Evolutionary conservation across 139 green algal genomes (phyloP).

Genomic region (Zygnema cylindricum): DNA sequence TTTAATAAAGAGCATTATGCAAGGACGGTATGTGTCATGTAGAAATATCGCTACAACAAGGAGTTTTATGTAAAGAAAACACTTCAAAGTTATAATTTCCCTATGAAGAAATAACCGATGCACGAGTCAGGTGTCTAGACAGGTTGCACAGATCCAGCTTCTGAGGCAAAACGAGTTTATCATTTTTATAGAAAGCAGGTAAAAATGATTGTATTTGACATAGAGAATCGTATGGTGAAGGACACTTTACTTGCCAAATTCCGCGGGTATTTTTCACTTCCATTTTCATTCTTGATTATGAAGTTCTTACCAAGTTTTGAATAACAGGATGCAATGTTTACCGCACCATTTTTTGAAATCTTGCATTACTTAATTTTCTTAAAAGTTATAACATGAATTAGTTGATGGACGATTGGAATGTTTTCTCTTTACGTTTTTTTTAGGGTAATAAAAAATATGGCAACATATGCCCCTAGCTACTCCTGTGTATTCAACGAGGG

Average conservation of each 20-base stretch:
- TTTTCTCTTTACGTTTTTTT: not conserved
- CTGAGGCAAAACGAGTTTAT: too few relatives aligned
- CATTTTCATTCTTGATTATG: not conserved
- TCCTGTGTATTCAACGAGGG: too few relatives aligned
- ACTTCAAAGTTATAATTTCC: too few relatives aligned
- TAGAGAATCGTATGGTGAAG: conserved; percentile 11
- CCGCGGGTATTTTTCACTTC: not conserved
- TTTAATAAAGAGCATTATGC: too few relatives aligned
- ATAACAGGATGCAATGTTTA: not conserved
- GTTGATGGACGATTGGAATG: not conserved
- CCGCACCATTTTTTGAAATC: not conserved
- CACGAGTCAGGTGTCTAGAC: too few relatives aligned
- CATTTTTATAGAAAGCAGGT: too few relatives aligned
- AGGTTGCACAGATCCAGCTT: too few relatives aligned
- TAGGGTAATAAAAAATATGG: not conserved
- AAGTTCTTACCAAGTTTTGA: not conserved
- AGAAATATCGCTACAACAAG: too few relatives aligned
- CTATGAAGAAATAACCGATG: too few relatives aligned
- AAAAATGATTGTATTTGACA: conserved; percentile 27
- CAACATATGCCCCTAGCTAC: too few relatives aligned
- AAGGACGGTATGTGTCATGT: too few relatives aligned
- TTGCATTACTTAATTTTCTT: conserved; percentile 3
- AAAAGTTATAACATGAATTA: not conserved
- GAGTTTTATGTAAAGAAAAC: too few relatives aligned
- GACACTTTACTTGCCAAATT: not conserved